phyloP scores from a whole-genome alignment of 371 early-diverging fungal species.

The Chytridium lagenaria region DNA sequence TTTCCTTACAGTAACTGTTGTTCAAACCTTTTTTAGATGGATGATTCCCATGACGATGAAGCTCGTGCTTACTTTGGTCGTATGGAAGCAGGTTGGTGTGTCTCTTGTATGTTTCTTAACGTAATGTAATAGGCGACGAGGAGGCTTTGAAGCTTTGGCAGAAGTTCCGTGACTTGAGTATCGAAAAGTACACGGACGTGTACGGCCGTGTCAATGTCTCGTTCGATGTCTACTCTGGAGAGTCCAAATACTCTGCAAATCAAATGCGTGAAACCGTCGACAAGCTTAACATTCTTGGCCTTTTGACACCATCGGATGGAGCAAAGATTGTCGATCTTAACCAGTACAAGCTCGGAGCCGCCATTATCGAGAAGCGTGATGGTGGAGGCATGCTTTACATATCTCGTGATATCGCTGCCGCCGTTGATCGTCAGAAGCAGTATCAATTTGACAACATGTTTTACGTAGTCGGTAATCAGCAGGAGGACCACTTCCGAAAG shows the following conservation, averaged over 20 bases:
- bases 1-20: constrained; percentile 6
- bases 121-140: constrained; percentile 65
- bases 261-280: constrained; percentile 81
- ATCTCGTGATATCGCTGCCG: constrained; percentile 99
- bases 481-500: constrained; percentile 96
- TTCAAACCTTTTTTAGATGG: constrained; percentile 20
- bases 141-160: constrained; percentile 87
- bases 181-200: constrained; percentile 92
- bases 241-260: constrained; percentile 87
- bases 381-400: constrained; percentile 95
- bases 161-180: constrained; percentile 91
- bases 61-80: constrained; percentile 96
- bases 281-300: constrained; percentile 69
- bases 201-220: constrained; percentile 93
- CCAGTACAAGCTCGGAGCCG: constrained; percentile 81
- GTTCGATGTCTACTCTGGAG: constrained; percentile 99
- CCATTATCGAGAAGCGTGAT: constrained; percentile 93
- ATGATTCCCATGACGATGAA: constrained; percentile 41
- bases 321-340: constrained; percentile 88
- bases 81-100: constrained; percentile 91
- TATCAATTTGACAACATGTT: constrained; percentile 94
- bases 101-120: constrained; percentile 6
- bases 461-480: constrained; percentile 96
- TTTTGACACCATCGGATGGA: constrained; percentile 82
- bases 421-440: constrained; percentile 88